Base-by-base conservation (phyloP, 805 yeast species). In the Candida oleophila region DNA sequence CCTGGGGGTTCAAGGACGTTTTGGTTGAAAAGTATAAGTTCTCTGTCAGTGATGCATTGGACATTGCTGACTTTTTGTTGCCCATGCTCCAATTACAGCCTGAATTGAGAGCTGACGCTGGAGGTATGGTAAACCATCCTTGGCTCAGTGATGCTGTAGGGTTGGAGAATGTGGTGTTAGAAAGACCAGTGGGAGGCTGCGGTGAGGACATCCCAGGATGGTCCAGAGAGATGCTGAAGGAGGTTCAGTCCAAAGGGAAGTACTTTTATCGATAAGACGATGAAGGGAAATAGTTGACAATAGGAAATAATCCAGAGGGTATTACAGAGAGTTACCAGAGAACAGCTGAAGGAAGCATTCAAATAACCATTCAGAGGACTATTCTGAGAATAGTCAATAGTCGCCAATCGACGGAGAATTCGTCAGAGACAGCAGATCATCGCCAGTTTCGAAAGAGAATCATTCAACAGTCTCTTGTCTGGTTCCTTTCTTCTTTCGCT, bases 201-300 rank as follows among this genome's bases (percentile, higher is more conserved):
- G 97, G 97, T 28, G 83, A 80, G 44, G 97, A 89, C 67, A 88
- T 94, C 41, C 82, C 83, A 3, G 99, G 98, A 3, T 94, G 99
- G 99, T 78, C 81, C 22, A 71, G 70, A 48, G 96, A 89, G 62
- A 77, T 81, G 18, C 49, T 48, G 33, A 44, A 43, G 16, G 45
- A 42, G 19, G 19, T 20, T 11, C 42, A 39, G 15, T 15, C 34
- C 34, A 36, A 36, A 36, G 16, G 22, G 14, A 36, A 36, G 21
- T 36, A 5, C 14, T 36, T 15, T 19, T 36, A 25, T 25, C 5
- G 30, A 25, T 25, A 25, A 25, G 30, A 25, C 5, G 30, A 11
- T 25, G 30, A 11, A 5, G 11, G 11, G 30, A 25, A 25, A 25
- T 5, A 25, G 30, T 25, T 25, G 30, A 25, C 30, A n/a, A n/a